Base-by-base conservation (phyloP, 129 eudicot genomes). In the Artemisia argyi region DNA sequence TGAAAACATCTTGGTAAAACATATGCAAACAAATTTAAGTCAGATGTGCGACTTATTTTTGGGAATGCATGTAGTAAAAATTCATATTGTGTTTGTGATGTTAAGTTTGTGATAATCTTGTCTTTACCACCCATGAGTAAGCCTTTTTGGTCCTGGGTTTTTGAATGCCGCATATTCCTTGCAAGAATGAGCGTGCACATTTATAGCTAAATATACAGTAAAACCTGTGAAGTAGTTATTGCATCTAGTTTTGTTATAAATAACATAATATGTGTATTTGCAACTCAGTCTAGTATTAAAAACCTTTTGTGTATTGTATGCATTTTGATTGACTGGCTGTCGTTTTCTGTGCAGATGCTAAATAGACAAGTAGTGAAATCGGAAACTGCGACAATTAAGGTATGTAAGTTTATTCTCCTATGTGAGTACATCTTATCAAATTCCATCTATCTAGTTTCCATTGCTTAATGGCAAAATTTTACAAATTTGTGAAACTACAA, bases 281-380 rank as follows among this genome's bases (percentile, higher is more conserved):
- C n/a, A 12, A 76, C 68, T 76, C 68, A 18, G 28, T 1, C 47
- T 26, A 17, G 50, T 76, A 22, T 8, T 17, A 13, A 14, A 19
- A 55, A 30, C 50, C 30, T 3, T 30, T 18, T 5, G 61, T 32
- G 28, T 68, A 74, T 55, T 46, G 16, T 48, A 60, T 32, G 39
- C 30, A 61, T 61, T 60, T 30, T 7, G n/a, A 5, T 60, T 55
- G 22, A 68, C 14, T 20, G 14, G 54, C 20, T 19, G 10, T 30
- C 24, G 3, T 82, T 68, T 69, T 68, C 58, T 20, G 3, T 88
- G 88, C 93, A 94, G 98, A 82, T 94, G 89, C 91, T 89, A 68
- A 81, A 84, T 74, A 91, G 98, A 53, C 97, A 90, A 86, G 89
- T 94, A 39, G 96, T 94, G 74, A 94, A 94, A 79, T 90, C 98